Evolutionary conservation across 495 filamentous ascomycete species (phyloP), one percentile per base, ranked within the genome.

Genomic region (Echria macrotheca): DNA sequence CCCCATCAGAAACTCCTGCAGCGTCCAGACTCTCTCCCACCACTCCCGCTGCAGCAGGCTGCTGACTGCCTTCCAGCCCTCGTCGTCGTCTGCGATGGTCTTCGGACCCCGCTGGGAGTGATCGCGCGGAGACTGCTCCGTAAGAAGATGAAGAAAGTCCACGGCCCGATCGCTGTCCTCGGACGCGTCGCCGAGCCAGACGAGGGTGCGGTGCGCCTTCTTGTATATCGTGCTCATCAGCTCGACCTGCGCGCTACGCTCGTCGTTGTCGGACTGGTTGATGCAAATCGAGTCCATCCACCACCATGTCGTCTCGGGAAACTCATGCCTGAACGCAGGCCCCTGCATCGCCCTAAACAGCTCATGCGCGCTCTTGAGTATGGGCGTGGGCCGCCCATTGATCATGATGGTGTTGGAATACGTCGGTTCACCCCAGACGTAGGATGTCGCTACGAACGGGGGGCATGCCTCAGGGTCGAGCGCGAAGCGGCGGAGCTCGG

Each of bases 211-310:
- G 5, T 18, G 28, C 2, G 65, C 65, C n/a, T 33, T 26, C 0
- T 23, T 7, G 38, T 60, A 68, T 17, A 68, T 62, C 14, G 48
- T 23, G 9, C 43, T 32, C 63, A 66, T 67, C 15, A 49, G 46
- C 44, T 33, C 46, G 22, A 66, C 58, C 42, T 68, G 54, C 8
- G 44, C 48, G 39, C 37, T 50, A 3, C 56, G 50, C 38, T 68
- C 65, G 0, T 48, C 39, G 14, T 24, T 7, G 44, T 64, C 55
- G 0, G 44, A 18, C 28, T 61, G 61, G 50, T 65, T 63, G 45
- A 68, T 66, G 44, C 58, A 66, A 1, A 66, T 35, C 12, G 49
- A 54, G 32, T 62, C 59, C 35, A 59, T 60, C 59, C 61, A 63
- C 44, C 50, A 53, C 28, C 47, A 43, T 7, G 47, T 43, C 5